Evolutionary conservation across 257 asterid species (phyloP).

Genomic region (Anisodus acutangulus): DNA sequence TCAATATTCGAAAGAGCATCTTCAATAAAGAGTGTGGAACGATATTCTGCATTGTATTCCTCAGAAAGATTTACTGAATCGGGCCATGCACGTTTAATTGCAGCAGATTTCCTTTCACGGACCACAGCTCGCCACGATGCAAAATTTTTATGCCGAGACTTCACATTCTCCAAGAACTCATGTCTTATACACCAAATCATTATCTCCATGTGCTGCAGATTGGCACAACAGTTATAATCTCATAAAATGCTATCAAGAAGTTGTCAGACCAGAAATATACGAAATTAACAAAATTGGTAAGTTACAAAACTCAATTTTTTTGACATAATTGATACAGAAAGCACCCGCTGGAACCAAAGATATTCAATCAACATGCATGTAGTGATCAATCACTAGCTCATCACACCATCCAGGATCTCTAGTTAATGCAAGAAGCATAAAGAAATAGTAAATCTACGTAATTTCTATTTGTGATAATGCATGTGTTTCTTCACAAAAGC

Average conservation of each 20-base stretch:
- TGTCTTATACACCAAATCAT: constrained; percentile 89
- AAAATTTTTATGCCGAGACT: constrained; percentile 54
- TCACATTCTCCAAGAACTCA: constrained; percentile 70
- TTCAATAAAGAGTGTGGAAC: constrained; percentile 76
- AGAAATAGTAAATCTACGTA: background rate
- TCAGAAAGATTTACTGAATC: constrained; percentile 44
- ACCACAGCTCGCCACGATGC: constrained; percentile 66
- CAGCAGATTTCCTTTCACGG: constrained; percentile 75
- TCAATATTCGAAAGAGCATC: constrained; percentile 90
- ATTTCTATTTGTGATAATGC: background rate
- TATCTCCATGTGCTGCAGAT: constrained; percentile 80
- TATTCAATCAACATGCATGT: background rate
- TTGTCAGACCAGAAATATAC: background rate
- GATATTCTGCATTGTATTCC: constrained; percentile 45
- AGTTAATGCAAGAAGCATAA: background rate
- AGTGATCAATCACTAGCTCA: constrained; percentile 21
- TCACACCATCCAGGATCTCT: constrained; percentile 4
- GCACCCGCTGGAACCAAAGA: background rate
- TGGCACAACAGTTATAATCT: constrained; percentile 2
- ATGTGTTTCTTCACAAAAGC: background rate
- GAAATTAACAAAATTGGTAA: background rate
- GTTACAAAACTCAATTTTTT: background rate
- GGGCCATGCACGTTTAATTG: constrained; percentile 84
- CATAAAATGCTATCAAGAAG: constrained; percentile 1
- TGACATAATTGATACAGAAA: background rate